Base-by-base conservation (phyloP, 169 alveolate species). In the Eimeria praecox region DNA sequence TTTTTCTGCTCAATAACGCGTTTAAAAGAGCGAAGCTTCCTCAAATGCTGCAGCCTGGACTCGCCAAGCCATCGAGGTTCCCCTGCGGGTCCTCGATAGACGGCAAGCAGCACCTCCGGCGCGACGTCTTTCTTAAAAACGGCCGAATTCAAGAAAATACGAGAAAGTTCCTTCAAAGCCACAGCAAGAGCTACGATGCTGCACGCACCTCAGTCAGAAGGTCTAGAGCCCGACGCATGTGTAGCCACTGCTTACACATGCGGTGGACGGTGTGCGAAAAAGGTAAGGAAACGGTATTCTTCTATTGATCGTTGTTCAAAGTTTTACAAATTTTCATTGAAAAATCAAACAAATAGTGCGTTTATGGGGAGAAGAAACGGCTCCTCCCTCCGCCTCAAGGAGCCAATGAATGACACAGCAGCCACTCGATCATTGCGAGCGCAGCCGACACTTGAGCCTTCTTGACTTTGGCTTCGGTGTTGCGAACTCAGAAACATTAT, bases 191-290 rank as follows among this genome's bases (percentile, higher is more conserved):
- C 27, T 14, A 35, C 3, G 73, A 33, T 83, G 35, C 30, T 83
- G 3, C 73, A 14, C 18, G 91, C 52, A 27, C 42, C 52, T 83
- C 30, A 54, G 20, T n/a, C 22, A 56, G 91, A 30, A 46, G 73
- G 75, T 24, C 73, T 49, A 46, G 91, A 83, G 91, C 75, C 64
- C 75, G 18, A 71, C 52, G 82, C 82, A 71, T 71, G 82, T 71
- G 82, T 30, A 54, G 91, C 91, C 54, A 54, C 75, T 83, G 91
- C 91, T 75, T 54, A 54, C 88, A 78, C 88, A 83, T 54, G 91
- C 75, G 91, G 27, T 40, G 91, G 75, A 35, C 42, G 49, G 52
- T 83, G 40, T 20, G 54, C 16, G 75, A 35, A 12, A 38, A 83
- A 83, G 3, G 20, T 9, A 20, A 54, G 30, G 54, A 35, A 83